Base-by-base conservation (phyloP, 2,329 filamentous ascomycete species). In the Neofusicoccum parvum region DNA sequence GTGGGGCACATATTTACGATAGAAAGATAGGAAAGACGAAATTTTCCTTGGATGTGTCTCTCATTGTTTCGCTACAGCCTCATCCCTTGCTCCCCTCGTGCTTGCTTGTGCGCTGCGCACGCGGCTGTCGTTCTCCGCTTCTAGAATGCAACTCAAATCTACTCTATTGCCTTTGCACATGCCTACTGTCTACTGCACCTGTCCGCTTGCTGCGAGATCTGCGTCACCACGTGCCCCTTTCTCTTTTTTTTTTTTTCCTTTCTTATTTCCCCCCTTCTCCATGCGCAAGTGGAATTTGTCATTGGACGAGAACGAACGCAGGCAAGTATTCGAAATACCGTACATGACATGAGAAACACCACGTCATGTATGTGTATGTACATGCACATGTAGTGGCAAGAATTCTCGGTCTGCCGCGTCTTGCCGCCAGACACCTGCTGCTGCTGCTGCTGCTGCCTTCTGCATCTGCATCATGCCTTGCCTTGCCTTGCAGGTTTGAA, bases 261-360 rank as follows among this genome's bases (percentile, higher is more conserved):
- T 15, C 20, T 23, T 23, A 23, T 54, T 9, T n/a, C 2, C n/a
- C 17, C 17, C 39, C 43, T 14, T 46, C 43, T n/a, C 43, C 20
- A 17, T 17, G 34, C n/a, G 10, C 6, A 36, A 34, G 6, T 23
- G 34, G 36, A 23, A 54, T 15, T 14, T 12, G 32, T 17, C 6
- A 54, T 20, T 20, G 50, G 34, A 23, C 12, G 11, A 39, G 11
- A 39, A 36, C 15, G n/a, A 15, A 51, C 17, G 27, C 34, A 34
- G 27, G 6, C 6, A 11, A 39, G 50, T 54, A 54, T 54, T 54
- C 34, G 50, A 54, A 54, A 54, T 54, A 54, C 50, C 37, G 34
- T 54, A 54, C 50, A 54, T 54, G 17, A n/a, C 15, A 11, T 17
- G n/a, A 10, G 36, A n/a, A 56, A 23, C 20, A 17, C 34, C 41